Conservation (phyloP, 2,329 filamentous ascomycete species). For the Neophaeococcomyces mojaviensis region DNA sequence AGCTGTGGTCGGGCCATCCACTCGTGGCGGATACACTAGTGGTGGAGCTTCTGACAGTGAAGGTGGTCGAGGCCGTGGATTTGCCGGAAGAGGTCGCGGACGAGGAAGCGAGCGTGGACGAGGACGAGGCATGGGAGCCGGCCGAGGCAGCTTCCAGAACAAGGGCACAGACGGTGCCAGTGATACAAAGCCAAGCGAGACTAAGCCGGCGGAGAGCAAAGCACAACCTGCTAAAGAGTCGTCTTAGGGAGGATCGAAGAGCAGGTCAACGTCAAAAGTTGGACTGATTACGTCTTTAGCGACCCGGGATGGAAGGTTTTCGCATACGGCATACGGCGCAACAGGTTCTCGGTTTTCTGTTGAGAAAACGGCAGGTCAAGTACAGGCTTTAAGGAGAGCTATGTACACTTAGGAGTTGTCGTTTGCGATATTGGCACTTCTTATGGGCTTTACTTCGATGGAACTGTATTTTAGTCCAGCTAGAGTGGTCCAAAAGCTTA, state of each 20-base stretch:
- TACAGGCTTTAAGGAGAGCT: background rate
- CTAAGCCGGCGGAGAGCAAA: constrained; percentile 15
- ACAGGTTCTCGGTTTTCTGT: no score
- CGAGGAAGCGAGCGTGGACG: constrained; percentile 50
- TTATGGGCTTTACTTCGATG: constrained; percentile 2
- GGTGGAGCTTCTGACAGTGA: constrained; percentile 73
- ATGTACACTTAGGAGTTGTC: constrained; percentile 7
- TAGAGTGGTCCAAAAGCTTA: constrained; percentile 3
- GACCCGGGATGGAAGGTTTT: background rate
- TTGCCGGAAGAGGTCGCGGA: constrained; percentile 47
- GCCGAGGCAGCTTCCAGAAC: constrained; percentile 53
- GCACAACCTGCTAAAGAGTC: constrained; percentile 4
- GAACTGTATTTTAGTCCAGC: constrained; percentile 7
- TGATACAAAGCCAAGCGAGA: constrained; percentile 24
- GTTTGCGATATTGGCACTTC: background rate
- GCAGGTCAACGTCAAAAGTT: background rate
- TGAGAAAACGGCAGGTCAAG: background rate
- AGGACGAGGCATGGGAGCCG: constrained; percentile 48
- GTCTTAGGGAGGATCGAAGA: constrained; percentile 2
- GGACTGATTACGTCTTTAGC: background rate
- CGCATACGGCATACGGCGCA: constrained; percentile 4
- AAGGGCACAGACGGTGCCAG: constrained; percentile 52
- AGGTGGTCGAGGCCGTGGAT: constrained; percentile 52
- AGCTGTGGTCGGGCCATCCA: constrained; percentile 38
- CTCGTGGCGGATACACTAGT: constrained; percentile 72